Base-by-base conservation (phyloP, 2,329 filamentous ascomycete genomes). In the Penicillium corylophilum region DNA sequence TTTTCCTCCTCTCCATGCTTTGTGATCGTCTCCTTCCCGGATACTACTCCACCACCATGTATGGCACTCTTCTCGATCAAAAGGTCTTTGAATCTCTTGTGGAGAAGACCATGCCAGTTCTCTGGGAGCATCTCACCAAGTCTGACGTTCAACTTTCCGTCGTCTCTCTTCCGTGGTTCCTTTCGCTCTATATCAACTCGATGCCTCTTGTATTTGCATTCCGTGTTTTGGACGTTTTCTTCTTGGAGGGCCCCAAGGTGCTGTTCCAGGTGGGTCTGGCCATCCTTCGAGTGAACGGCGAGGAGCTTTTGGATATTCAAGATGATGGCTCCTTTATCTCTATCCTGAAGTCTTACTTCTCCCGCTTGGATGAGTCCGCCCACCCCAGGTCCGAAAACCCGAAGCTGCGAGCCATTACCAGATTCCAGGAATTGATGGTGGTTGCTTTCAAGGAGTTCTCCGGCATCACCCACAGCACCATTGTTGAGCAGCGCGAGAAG, bases 41-140 rank as follows among this genome's bases (percentile, higher is more conserved):
- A 4, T 99, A 99, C 76, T 99, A 99, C 72, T 97, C 93, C 5
- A 95, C 89, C 16, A 99, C 95, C 59, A 99, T 99, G 94, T 99
- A 99, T 73, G 94, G 94, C 62, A 99, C 94, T 1, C 79, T 99
- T 5, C 82, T 99, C 35, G 94, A 99, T 67, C 94, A 99, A 66
- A 90, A 94, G 62, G 94, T 99, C 13, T 99, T 99, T 64, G 94
- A 99, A 74, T 95, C 89, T 2, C 79, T 99, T 4, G 94, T 99
- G n/a, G 94, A 99, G 72, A 94, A 90, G 75, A 99, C 94, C 1
- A 97, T 99, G 92, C 94, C 94, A 1, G 88, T 99, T 52, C 82
- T 99, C 15, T 99, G 94, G 92, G 93, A 97, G 20, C 94, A 99
- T 66, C 83, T 99, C n/a, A 88, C 92, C 59, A 95, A 94, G 74